phyloP scores from a whole-genome alignment of 768 basidiomycete genomes.

The Serendipita sp. region DNA sequence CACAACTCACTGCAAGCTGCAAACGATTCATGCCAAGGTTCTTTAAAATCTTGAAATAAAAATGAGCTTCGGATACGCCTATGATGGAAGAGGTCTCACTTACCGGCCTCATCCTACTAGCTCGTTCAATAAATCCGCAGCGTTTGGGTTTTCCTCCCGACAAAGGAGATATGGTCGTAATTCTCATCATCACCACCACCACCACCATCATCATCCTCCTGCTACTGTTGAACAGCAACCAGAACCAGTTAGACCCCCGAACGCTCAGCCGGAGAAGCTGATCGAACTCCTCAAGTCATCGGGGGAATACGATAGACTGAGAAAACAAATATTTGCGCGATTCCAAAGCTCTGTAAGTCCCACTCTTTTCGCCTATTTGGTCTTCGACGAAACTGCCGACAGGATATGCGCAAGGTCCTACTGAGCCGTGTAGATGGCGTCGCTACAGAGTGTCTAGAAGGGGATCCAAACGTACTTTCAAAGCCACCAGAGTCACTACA shows the following conservation, averaged over 20 bases:
- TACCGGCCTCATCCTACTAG: neutral
- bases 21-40: neutral
- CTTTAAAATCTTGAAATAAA: too few species aligned
- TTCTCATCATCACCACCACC: neutral
- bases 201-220: neutral
- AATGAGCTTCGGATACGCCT: neutral
- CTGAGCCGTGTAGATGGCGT: slow-evolving; percentile 6
- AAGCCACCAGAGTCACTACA: neutral
- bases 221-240: neutral
- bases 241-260: neutral
- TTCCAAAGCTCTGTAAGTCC: neutral
- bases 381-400: neutral
- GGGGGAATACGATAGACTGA: slow-evolving; percentile 5
- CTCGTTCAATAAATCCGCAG: neutral
- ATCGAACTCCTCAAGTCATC: slow-evolving; percentile 6
- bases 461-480: neutral
- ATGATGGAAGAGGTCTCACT: neutral
- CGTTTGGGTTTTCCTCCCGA: neutral
- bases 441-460: neutral
- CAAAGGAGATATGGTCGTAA: neutral
- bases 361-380: neutral
- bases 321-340: neutral
- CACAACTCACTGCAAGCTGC: neutral
- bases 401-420: slow-evolving; percentile 3
- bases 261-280: neutral